Evolutionary conservation across 1,284 basidiomycete genomes (phyloP).

Genomic region (Caloboletus firmus): DNA sequence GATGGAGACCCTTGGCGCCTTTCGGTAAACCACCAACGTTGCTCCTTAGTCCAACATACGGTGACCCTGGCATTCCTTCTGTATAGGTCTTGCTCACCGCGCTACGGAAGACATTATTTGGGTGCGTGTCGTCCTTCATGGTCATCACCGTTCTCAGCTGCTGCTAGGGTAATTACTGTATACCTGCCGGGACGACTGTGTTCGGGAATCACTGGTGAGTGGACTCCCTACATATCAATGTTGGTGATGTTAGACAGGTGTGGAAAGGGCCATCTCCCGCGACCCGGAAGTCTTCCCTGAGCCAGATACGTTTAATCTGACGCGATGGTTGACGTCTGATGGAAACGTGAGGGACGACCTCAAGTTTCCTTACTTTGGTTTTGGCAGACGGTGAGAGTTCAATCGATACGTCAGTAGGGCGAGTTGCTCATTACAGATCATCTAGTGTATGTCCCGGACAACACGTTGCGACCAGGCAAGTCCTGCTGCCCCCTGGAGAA

Average conservation of each 20-base stretch:
- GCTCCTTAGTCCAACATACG: neutral
- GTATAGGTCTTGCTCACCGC: constrained; percentile 7
- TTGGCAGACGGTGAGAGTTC: constrained; percentile 12
- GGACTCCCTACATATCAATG: no score
- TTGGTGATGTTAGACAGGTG: neutral
- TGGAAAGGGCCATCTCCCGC: constrained; percentile 13
- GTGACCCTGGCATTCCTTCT: neutral
- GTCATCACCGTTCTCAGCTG: neutral
- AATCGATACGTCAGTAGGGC: no score
- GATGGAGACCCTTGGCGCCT: constrained; percentile 13
- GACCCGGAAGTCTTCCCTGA: constrained; percentile 15
- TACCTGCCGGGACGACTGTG: constrained; percentile 14
- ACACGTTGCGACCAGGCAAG: constrained; percentile 11
- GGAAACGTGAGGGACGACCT: constrained; percentile 7
- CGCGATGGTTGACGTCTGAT: constrained; percentile 8
- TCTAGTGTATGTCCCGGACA: constrained; percentile 18
- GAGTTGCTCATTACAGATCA: neutral
- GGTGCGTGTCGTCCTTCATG: neutral
- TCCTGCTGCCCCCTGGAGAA: neutral
- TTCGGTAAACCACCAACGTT: neutral
- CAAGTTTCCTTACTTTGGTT: constrained; percentile 12
- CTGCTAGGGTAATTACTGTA: constrained; percentile 10
- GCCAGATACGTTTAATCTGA: constrained; percentile 10
- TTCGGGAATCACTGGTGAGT: constrained; percentile 12
- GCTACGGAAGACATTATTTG: constrained; percentile 14